Base-by-base conservation (phyloP, 805 yeast species). In the Nakazawaea laoshanensis region DNA sequence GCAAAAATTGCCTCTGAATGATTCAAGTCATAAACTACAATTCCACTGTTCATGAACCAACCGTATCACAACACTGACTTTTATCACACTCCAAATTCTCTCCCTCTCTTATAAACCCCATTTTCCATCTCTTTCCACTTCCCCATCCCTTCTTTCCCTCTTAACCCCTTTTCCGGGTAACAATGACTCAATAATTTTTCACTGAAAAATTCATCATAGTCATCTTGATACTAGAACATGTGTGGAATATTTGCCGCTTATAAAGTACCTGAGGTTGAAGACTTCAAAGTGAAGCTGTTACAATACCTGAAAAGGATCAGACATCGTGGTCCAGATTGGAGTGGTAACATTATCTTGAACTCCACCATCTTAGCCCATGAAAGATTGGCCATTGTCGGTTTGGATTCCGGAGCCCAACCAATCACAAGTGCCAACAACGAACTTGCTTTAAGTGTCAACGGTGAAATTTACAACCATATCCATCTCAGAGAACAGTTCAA, bases 281-380 rank as follows among this genome's bases (percentile, higher is more conserved):
- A 67, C 35, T 92, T 83, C 71, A 89, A 88, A 62, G 73, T 78
- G 42, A 78, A 78, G 54, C 97, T 97, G 28, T 69, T 92, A 42
- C 94, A 85, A 57, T 70, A 85, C 56, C 72, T 97, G 42, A 89
- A 86, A 61, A 75, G 88, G 63, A 81, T 89, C 57, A 79, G 99
- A 66, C 99, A 92, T 63, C 80, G 99, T 63, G 99, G 99, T 52
- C 99, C 99, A 46, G 99, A 92, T 63, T 92, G 99, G 99, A 72
- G 87, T 24, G 98, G 98, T 52, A 87, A 86, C 76, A 57, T 70
- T 44, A 63, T 72, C 44, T 76, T 77, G 54, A 84, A 84, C 77
- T 57, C 66, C 44, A 85, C 96, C 30, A 78, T 92, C 45, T 62
- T 92, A 46, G 78, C 83, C 48, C 98, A 92, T 58, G 98, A 92